A percentile compares a stretch with the other conserved stretches of the same genome.
phyloP scores from a whole-genome alignment of 306 rosid species.

The Malus sylvestris region DNA sequence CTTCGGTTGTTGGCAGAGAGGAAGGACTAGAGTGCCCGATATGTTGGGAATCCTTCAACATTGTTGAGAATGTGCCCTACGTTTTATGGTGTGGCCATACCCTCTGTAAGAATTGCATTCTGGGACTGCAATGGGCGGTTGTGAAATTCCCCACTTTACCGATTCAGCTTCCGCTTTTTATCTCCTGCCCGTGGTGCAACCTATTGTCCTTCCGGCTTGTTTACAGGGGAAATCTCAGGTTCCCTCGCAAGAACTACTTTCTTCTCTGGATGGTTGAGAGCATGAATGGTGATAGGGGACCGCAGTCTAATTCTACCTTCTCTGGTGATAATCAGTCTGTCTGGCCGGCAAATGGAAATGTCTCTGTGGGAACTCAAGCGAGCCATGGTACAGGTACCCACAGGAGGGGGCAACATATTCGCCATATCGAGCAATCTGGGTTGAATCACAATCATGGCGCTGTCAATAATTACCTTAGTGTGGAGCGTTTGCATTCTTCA shows the following conservation, averaged over 20 bases:
- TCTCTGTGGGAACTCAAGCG: conserved; percentile 39
- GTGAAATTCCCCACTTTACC: conserved; percentile 89
- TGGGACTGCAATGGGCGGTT: conserved; percentile 95
- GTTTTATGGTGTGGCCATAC: conserved; percentile 99
- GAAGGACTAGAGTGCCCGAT: conserved; percentile 93
- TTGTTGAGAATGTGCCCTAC: conserved; percentile 95
- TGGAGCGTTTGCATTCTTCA: conserved; percentile 52
- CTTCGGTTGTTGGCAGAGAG: conserved; percentile 66
- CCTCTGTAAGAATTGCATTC: conserved; percentile 91
- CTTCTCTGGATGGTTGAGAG: conserved; percentile 99
- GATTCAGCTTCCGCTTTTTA: conserved; percentile 91
- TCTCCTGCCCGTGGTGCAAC: conserved; percentile 98
- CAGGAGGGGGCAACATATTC: conserved; percentile 51
- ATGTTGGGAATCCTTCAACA: conserved; percentile 94
- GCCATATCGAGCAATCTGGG: conserved; percentile 37
- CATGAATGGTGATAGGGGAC: conserved; percentile 79
- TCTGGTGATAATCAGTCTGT: conserved; percentile 48
- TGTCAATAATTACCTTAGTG: conserved; percentile 30
- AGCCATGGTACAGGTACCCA: conserved; percentile 36
- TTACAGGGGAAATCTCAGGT: conserved; percentile 66
- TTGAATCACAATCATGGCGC: conserved; percentile 25
- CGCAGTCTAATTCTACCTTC: conserved; percentile 47
- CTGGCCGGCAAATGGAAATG: conserved; percentile 43
- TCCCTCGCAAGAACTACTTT: conserved; percentile 93
- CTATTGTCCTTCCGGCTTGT: conserved; percentile 81